phyloP scores from a whole-genome alignment of 2,329 filamentous ascomycete species.

The Penicillium sp. region DNA sequence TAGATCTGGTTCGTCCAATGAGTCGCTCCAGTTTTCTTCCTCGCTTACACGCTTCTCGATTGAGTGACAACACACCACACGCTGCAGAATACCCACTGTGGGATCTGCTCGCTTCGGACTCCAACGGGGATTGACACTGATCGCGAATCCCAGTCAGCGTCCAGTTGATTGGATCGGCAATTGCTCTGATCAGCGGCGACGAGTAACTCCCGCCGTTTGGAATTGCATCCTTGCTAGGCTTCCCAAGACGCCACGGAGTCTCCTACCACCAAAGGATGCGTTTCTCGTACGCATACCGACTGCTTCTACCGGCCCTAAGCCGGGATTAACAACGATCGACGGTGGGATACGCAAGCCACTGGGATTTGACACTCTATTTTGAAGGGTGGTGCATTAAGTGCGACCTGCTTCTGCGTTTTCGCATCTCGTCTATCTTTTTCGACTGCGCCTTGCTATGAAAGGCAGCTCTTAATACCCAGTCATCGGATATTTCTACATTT shows the following conservation, averaged over 20 bases:
- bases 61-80: not conserved
- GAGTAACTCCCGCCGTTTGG: not conserved
- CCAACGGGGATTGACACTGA: constrained; percentile 3
- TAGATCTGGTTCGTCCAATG: constrained; percentile 2
- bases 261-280: not conserved
- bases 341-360: constrained; percentile 7
- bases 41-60: not conserved
- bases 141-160: not conserved
- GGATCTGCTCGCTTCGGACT: not conserved
- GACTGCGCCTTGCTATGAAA: not conserved
- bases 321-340: constrained; percentile 9
- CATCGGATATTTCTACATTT: not conserved
- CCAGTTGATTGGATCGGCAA: not conserved
- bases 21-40: not conserved
- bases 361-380: not conserved
- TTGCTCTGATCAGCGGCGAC: constrained; percentile 6
- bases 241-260: not conserved
- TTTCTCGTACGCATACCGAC: not conserved
- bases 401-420: not conserved
- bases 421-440: not conserved
- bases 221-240: not conserved
- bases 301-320: not conserved
- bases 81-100: not conserved
- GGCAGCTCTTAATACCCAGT: not conserved
- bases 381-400: not conserved